phyloP scores from a whole-genome alignment of 148 eudicot genomes.

The Vaccinium myrtillus region DNA sequence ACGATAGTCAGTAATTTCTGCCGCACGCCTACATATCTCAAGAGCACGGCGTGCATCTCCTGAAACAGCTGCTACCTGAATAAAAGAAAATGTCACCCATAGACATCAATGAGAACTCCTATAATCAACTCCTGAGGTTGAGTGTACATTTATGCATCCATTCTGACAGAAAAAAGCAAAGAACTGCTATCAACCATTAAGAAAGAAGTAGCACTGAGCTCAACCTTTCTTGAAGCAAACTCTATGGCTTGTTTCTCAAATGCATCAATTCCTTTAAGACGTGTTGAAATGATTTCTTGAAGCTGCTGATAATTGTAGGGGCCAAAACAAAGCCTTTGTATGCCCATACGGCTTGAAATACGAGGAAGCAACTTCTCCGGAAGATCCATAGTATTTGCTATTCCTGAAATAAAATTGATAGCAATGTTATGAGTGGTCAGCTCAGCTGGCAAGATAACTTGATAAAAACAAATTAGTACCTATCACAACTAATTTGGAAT shows the following conservation, averaged over 20 bases:
- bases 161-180: conserved; percentile 2
- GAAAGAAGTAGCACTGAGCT: conserved; percentile 5
- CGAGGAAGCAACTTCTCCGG: conserved; percentile 99
- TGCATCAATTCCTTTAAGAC: conserved; percentile 91
- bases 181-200: neutral
- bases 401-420: conserved; percentile 48
- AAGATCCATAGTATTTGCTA: conserved; percentile 99
- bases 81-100: neutral
- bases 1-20: conserved; percentile 85
- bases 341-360: conserved; percentile 96
- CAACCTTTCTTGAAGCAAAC: conserved; percentile 94
- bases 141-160: conserved; percentile 2
- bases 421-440: neutral
- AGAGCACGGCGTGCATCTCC: conserved; percentile 98
- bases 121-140: conserved; percentile 1
- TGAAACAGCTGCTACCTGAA: conserved; percentile 95
- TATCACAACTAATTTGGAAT: conserved; percentile 88
- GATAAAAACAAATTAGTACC: conserved; percentile 39
- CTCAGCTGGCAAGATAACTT: conserved; percentile 12
- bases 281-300: conserved; percentile 87
- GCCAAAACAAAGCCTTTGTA: conserved; percentile 89
- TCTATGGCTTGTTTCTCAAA: conserved; percentile 94
- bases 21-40: conserved; percentile 98
- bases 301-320: conserved; percentile 93
- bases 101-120: conserved; percentile 1